Percentiles rank a stretch among this genome's conserved stretches.
phyloP scores from a whole-genome alignment of 148 eudicot species.

The Diospyros kaki region DNA sequence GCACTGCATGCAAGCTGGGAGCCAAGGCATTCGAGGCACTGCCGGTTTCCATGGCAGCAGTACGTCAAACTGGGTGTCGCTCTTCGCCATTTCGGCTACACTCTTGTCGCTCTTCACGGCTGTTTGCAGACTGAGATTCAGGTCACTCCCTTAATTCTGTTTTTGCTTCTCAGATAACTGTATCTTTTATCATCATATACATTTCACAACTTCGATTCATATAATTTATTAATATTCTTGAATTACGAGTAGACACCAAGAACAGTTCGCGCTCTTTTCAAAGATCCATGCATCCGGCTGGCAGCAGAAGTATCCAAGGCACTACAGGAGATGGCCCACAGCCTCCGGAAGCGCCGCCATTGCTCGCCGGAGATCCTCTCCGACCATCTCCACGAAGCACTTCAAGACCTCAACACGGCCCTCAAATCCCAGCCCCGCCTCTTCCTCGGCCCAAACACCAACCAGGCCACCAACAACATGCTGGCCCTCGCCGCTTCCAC shows the following conservation, averaged over 20 bases:
- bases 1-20: conserved; percentile 98
- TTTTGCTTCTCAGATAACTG: background rate
- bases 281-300: conserved; percentile 58
- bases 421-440: conserved; percentile 78
- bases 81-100: conserved; percentile 91
- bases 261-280: conserved; percentile 67
- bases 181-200: background rate
- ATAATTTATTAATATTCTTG: background rate
- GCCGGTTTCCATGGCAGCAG: conserved; percentile 75
- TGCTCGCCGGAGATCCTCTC: conserved; percentile 79
- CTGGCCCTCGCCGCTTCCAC: conserved; percentile 23
- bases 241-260: conserved; percentile 60
- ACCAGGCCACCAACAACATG: conserved; percentile 25
- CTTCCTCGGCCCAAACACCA: conserved; percentile 53
- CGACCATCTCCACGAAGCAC: conserved; percentile 71
- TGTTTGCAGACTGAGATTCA: conserved; percentile 87
- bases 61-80: conserved; percentile 72
- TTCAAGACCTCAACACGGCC: conserved; percentile 76
- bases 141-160: conserved; percentile 24
- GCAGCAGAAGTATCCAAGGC: conserved; percentile 69
- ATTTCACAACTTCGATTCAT: background rate
- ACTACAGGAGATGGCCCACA: conserved; percentile 56
- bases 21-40: conserved; percentile 59
- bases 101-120: conserved; percentile 87
- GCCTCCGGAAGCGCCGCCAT: conserved; percentile 66